Evolutionary conservation across 148 eudicot species (phyloP), one percentile per base, ranked within the genome.

Genomic region (Beta vulgaris): DNA sequence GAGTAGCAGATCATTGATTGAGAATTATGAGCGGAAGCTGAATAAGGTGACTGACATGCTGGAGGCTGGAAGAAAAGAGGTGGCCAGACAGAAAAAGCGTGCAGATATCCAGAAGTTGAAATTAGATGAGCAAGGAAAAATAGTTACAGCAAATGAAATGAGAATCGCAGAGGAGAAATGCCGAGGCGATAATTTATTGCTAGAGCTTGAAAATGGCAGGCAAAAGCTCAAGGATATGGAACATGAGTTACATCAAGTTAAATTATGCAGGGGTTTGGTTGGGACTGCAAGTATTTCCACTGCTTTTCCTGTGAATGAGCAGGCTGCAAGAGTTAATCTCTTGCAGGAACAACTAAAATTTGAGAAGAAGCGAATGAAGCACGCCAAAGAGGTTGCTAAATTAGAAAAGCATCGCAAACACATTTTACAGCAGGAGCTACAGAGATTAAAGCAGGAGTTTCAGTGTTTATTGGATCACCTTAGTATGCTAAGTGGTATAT

Each of bases 381-480:
- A 90, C 88, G 87, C 88, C 70, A 95, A 89, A 78, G 81, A 90
- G 85, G 93, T 87, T 44, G 77, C 87, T 18, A 83, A 84, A 80
- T 72, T 87, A 42, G 97, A 92, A 82, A 85, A 83, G 55, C 70
- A 51, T 59, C 88, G 85, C 57, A 89, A 85, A 65, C 72, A 35
- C 13, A 72, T 88, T 58, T 71, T 88, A 53, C 87, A 83, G 71
- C 80, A 80, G 66, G 90, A 91, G 67, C 73, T 92, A 60, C 68
- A 46, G 73, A 74, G 70, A 73, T 58, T 95, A 42, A 89, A 79
- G 86, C 83, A 85, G 70, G 89, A 86, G 34, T 72, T 83, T 65
- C 64, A 75, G 53, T 81, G 68, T 43, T 77, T 87, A 61, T 79
- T 80, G 76, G 77, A 80, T 62, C 93, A 80, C 73, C 71, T 92